Evolutionary conservation across 2,329 filamentous ascomycete species (phyloP).

Genomic region (Scolecobasidium constrictum): DNA sequence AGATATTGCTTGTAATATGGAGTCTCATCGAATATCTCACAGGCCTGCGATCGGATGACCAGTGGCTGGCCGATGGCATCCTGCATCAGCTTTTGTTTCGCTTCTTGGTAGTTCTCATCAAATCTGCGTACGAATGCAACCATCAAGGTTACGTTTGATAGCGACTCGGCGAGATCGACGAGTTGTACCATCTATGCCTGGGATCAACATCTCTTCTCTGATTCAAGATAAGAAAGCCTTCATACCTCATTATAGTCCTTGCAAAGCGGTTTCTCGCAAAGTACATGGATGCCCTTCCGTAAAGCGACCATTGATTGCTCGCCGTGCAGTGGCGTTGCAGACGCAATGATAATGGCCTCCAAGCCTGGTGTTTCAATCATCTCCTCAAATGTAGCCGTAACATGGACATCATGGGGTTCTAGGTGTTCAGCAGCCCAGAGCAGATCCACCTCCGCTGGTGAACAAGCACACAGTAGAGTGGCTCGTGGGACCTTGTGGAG

Average conservation of each 20-base stretch:
- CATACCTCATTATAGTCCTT: too few species aligned
- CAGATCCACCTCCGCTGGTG: slow-evolving; percentile 29
- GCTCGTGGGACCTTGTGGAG: slow-evolving; percentile 34
- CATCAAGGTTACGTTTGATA: too few species aligned
- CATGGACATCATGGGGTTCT: slow-evolving; percentile 36
- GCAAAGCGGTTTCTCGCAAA: slow-evolving; percentile 50
- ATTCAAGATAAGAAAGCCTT: too few species aligned
- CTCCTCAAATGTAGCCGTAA: slow-evolving; percentile 44
- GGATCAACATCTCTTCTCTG: too few species aligned
- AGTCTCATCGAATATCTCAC: slow-evolving; percentile 52
- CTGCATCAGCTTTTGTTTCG: slow-evolving; percentile 38
- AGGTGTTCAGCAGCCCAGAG: slow-evolving; percentile 41
- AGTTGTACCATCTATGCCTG: too few species aligned
- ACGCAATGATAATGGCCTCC: slow-evolving; percentile 44
- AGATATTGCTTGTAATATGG: slow-evolving; percentile 61
- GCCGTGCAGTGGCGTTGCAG: slow-evolving; percentile 45
- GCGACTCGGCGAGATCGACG: too few species aligned
- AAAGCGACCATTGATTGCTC: slow-evolving; percentile 48
- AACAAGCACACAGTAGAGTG: slow-evolving; percentile 36
- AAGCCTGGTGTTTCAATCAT: slow-evolving; percentile 46
- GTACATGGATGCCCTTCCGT: slow-evolving; percentile 41
- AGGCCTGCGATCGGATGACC: slow-evolving; percentile 55
- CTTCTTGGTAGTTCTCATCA: slow-evolving; percentile 54
- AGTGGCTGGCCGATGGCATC: slow-evolving; percentile 50
- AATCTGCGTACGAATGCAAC: slow-evolving; percentile 54